phyloP scores from a whole-genome alignment of 1,284 basidiomycete genomes.

The Malassezia caprae region DNA sequence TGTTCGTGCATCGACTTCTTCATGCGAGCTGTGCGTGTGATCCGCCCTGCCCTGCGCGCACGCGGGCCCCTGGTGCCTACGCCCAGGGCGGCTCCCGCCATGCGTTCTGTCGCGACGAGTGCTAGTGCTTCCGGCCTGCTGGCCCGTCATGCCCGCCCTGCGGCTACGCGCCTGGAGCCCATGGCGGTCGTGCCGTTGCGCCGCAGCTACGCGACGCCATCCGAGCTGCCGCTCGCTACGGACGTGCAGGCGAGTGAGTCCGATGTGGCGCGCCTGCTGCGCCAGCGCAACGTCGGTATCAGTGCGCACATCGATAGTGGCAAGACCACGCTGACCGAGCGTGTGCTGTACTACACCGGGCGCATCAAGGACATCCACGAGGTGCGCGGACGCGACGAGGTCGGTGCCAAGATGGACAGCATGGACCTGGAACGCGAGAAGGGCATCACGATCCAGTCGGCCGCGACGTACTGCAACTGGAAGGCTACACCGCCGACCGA shows the following conservation, averaged over 20 bases:
- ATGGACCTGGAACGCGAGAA: slow-evolving; percentile 99
- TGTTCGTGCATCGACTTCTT: not conserved
- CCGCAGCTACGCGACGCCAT: slow-evolving; percentile 17
- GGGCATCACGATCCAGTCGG: slow-evolving; percentile 97
- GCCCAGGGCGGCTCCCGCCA: not conserved
- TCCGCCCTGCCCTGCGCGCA: not conserved
- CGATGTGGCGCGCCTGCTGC: slow-evolving; percentile 43
- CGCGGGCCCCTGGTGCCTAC: not conserved
- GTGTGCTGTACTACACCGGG: slow-evolving; percentile 91
- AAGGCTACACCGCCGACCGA: slow-evolving; percentile 55
- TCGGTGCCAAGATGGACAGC: slow-evolving; percentile 99
- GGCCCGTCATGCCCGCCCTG: slow-evolving; percentile 18
- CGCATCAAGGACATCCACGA: slow-evolving; percentile 94
- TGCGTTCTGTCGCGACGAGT: slow-evolving; percentile 5
- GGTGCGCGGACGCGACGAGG: slow-evolving; percentile 84
- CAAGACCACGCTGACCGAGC: slow-evolving; percentile 97
- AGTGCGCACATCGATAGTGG: slow-evolving; percentile 65
- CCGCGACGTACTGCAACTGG: slow-evolving; percentile 98
- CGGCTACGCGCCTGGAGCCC: slow-evolving; percentile 19
- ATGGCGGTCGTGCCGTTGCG: slow-evolving; percentile 16
- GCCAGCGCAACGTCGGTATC: slow-evolving; percentile 51
- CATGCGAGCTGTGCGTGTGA: slow-evolving; percentile 5
- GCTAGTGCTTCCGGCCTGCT: slow-evolving; percentile 13
- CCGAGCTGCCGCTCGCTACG: slow-evolving; percentile 4
- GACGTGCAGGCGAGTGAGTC: slow-evolving; percentile 21